Evolutionary conservation across 345 rosid genomes (phyloP), one percentile per base, ranked within the genome.

Genomic region (Brassica nigra): DNA sequence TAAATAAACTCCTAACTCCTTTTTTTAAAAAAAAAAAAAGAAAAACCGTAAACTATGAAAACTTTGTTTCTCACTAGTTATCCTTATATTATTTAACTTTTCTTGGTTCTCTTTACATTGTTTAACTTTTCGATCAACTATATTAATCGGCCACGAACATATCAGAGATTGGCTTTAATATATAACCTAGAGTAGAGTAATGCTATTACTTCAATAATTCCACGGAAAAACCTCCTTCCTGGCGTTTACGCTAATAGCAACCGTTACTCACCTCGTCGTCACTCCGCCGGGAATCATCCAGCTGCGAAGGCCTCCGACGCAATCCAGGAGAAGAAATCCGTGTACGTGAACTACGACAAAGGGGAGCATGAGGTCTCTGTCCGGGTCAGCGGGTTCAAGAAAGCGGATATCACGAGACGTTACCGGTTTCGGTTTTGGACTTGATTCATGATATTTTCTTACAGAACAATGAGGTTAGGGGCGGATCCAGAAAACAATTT

Each of bases 341-440:
- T 76, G 1, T 81, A 74, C 78, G 98, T 92, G 27, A 93, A 94
- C 85, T 94, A 94, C 83, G 96, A 92, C 85, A 73, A 74, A 27
- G 97, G 98, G 30, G 78, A 86, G 63, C 92, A 89, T 76, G 86
- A 79, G 54, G 91, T 90, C 52, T 85, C 86, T 34, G 86, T 91
- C 73, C 89, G 84, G 2, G 78, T 92, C 39, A 77, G 78, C 70
- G 98, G 98, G 49, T 71, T 89, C 77, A 71, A 88, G 57, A 90
- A 90, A 86, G 76, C 83, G 34, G 89, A 94, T 58, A 83, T 92
- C 1, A 87, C 91, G 4, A 86, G 82, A 76, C 91, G 90, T 7
- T 80, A 90, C 80, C 88, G 92, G 36, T 31, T 91, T 20, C 81
- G 86, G 2, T 23, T 23, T 23, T 23, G 27, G 27, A 23, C 27